Evolutionary conservation across 2,329 filamentous ascomycete species (phyloP).

Genomic region (Penicillium sp.): DNA sequence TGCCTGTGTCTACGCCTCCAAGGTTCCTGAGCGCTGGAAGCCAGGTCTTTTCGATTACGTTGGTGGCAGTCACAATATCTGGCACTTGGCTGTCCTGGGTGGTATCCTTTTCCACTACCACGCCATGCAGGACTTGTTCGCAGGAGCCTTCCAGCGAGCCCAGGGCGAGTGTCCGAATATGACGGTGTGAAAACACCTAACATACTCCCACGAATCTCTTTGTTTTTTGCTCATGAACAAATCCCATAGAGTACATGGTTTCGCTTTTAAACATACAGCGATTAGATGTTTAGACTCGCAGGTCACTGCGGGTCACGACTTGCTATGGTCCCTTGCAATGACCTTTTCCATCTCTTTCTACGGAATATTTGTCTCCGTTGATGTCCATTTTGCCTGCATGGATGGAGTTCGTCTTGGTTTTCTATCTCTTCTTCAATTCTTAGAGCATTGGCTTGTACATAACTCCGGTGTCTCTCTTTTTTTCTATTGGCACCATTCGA

Average conservation of each 20-base stretch:
- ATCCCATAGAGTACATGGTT: slow-evolving; percentile 1
- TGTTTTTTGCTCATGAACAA: slow-evolving; percentile 12
- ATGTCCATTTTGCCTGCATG: slow-evolving; percentile 17
- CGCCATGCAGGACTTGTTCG: slow-evolving; percentile 94
- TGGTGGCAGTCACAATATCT: slow-evolving; percentile 93
- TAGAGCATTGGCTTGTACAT: slow-evolving; percentile 3
- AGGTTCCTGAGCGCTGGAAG: slow-evolving; percentile 88
- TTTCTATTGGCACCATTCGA: background rate
- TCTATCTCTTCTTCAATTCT: slow-evolving; percentile 5
- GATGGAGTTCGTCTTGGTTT: slow-evolving; percentile 18
- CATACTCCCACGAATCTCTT: background rate
- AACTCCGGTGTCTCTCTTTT: background rate
- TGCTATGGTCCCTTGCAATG: slow-evolving; percentile 1
- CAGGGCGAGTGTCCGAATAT: slow-evolving; percentile 46
- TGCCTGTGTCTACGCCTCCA: slow-evolving; percentile 83
- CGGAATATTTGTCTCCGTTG: slow-evolving; percentile 2
- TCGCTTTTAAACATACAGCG: background rate
- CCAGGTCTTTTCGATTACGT: slow-evolving; percentile 94
- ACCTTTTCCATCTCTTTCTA: slow-evolving; percentile 10
- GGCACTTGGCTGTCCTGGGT: slow-evolving; percentile 91
- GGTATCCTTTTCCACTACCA: slow-evolving; percentile 97
- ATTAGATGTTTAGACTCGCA: slow-evolving; percentile 6
- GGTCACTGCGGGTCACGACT: background rate
- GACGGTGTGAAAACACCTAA: slow-evolving; percentile 18
- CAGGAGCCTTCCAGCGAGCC: slow-evolving; percentile 69